These are phyloP conservation scores for Aspergillus ustus DNA, from an alignment of 2,329 filamentous ascomycete genomes.

Conservation along the genomic window DNA sequence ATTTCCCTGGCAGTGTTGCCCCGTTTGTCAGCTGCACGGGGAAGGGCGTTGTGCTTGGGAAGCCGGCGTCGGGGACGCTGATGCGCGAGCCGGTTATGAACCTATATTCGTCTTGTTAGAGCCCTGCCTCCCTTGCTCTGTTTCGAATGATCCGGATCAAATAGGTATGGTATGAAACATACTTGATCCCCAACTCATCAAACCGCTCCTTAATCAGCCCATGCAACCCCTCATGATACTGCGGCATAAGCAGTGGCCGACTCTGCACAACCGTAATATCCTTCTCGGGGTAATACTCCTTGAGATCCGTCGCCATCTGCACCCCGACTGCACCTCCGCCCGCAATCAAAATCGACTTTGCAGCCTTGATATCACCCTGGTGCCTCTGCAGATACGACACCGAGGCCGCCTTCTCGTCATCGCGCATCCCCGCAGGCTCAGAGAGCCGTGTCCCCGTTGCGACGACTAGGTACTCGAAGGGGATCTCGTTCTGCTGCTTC, in stretches of 20 bases:
- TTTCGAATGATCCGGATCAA: neutral
- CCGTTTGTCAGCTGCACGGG: constrained; percentile 38
- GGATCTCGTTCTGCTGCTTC: constrained; percentile 21
- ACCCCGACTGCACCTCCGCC: constrained; percentile 58
- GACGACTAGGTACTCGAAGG: constrained; percentile 40
- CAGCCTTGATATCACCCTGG: constrained; percentile 34
- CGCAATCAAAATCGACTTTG: constrained; percentile 41
- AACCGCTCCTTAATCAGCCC: constrained; percentile 38
- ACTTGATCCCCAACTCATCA: constrained; percentile 38
- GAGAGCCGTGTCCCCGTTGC: constrained; percentile 41
- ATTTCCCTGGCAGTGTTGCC: constrained; percentile 34
- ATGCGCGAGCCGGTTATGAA: constrained; percentile 38
- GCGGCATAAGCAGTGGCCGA: constrained; percentile 42
- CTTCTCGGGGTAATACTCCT: constrained; percentile 53
- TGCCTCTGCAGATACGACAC: constrained; percentile 39
- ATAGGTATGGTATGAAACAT: neutral
- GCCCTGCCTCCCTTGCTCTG: too few relatives aligned
- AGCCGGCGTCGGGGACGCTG: constrained; percentile 31
- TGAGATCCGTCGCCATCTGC: constrained; percentile 56
- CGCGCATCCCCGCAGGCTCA: constrained; percentile 38
- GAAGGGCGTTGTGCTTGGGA: constrained; percentile 31
- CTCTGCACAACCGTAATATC: constrained; percentile 55
- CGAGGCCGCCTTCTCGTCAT: constrained; percentile 39
- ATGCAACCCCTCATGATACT: constrained; percentile 37
- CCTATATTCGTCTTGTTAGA: too few relatives aligned